Conservation (phyloP, 2,329 filamentous ascomycete species). For the Lasiodiplodia citricola region DNA sequence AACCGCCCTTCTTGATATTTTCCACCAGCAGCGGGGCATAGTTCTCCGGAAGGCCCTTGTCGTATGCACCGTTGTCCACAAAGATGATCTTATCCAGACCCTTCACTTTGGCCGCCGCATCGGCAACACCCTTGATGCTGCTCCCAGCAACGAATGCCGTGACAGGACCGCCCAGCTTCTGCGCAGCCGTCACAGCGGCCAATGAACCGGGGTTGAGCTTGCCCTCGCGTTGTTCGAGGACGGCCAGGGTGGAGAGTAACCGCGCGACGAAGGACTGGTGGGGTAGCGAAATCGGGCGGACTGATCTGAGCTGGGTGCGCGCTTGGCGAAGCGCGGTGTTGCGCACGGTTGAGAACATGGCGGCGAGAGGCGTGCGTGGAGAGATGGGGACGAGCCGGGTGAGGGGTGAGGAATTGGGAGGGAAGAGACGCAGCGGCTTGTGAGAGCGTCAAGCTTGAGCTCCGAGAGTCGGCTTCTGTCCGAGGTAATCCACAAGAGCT, state of each 20-base stretch:
- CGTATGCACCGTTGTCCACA: conserved; percentile 87
- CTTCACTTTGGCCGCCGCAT: conserved; percentile 85
- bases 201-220: conserved; percentile 83
- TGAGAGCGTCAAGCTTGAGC: conserved; percentile 16
- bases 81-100: conserved; percentile 91
- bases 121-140: conserved; percentile 75
- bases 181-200: conserved; percentile 82
- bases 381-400: conserved; percentile 6
- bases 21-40: conserved; percentile 91
- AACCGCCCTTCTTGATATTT: conserved; percentile 95
- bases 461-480: conserved; percentile 27
- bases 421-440: conserved; percentile 1
- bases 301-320: conserved; percentile 51
- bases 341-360: conserved; percentile 45
- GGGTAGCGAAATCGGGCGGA: conserved; percentile 41
- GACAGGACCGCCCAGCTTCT: conserved; percentile 82
- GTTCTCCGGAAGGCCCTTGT: conserved; percentile 93
- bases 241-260: conserved; percentile 83
- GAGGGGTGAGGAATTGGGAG: conserved; percentile 1
- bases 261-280: conserved; percentile 65
- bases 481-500: conserved; percentile 27
- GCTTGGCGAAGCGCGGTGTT: conserved; percentile 43
- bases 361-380: not conserved
- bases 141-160: conserved; percentile 87
- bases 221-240: conserved; percentile 92